Evolutionary conservation across 441 rosid species (phyloP).

Genomic region (Oxalis stricta): DNA sequence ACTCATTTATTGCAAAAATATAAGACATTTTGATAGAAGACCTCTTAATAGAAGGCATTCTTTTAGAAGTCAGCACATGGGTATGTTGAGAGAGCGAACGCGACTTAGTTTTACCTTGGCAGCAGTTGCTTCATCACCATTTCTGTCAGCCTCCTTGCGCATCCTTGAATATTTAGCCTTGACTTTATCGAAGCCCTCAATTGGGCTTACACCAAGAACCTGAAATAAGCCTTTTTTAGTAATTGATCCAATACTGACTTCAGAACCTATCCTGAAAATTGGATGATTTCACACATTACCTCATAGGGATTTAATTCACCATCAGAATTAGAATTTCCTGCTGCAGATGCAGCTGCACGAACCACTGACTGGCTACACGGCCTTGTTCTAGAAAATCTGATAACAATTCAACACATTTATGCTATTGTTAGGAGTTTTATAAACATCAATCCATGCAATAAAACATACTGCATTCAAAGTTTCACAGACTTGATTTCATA

Average conservation of each 20-base stretch:
- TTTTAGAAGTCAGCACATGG: not conserved
- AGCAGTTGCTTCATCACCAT: constrained; percentile 71
- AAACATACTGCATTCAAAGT: no score
- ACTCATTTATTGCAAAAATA: no score
- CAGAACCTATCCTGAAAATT: not conserved
- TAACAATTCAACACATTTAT: constrained; percentile 2
- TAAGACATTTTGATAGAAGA: no score
- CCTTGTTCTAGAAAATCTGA: constrained; percentile 29
- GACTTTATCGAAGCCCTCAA: constrained; percentile 71
- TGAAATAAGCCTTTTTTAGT: constrained; percentile 13
- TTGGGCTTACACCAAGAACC: constrained; percentile 85
- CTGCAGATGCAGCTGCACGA: constrained; percentile 56
- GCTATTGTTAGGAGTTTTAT: constrained; percentile 3
- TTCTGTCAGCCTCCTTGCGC: constrained; percentile 75
- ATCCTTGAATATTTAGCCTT: constrained; percentile 51
- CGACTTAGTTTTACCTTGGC: constrained; percentile 21
- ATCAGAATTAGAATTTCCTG: constrained; percentile 55
- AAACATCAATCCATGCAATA: no score
- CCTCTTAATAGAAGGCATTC: not conserved
- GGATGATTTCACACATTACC: constrained; percentile 22
- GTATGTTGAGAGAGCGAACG: not conserved
- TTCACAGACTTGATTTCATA: no score
- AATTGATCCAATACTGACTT: constrained; percentile 1
- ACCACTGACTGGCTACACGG: constrained; percentile 25
- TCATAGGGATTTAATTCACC: constrained; percentile 69